Percentiles rank a stretch among this genome's conserved stretches.
phyloP scores from a whole-genome alignment of 257 asterid genomes.

The Jaltomata sinuosa region DNA sequence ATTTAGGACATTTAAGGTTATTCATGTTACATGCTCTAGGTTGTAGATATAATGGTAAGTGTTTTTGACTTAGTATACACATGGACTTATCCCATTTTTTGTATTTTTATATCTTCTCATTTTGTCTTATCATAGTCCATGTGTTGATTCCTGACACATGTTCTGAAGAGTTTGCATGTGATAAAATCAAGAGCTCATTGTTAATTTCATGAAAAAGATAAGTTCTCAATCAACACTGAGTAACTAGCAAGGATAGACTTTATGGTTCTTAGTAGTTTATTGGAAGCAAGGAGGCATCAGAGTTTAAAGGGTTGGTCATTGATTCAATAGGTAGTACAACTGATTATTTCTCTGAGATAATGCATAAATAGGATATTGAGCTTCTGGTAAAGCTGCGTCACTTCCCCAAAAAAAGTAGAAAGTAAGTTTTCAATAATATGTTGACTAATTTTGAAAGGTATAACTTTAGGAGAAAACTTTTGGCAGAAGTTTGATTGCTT shows the following conservation, averaged over 20 bases:
- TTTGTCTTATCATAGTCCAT: not conserved
- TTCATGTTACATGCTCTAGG: not conserved
- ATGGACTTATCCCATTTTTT: not conserved
- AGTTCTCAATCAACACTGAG: constrained; percentile 35
- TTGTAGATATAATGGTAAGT: not conserved
- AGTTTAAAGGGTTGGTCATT: constrained; percentile 49
- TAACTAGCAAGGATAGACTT: constrained; percentile 69
- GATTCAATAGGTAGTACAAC: constrained; percentile 34
- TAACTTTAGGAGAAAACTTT: not conserved
- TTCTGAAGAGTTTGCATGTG: not conserved
- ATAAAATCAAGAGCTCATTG: not conserved
- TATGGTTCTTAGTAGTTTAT: constrained; percentile 58
- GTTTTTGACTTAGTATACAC: not conserved
- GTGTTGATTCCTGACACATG: not conserved
- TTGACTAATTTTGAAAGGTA: not conserved
- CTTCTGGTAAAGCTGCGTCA: constrained; percentile 52
- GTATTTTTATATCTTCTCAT: not conserved
- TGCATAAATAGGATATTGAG: constrained; percentile 39
- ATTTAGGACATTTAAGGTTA: not conserved
- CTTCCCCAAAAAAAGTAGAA: constrained; percentile 29
- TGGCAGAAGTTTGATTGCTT: not conserved
- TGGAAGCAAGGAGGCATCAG: constrained; percentile 56
- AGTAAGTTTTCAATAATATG: constrained; percentile 23
- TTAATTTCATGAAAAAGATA: constrained; percentile 26
- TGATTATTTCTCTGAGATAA: constrained; percentile 31